Evolutionary conservation across 345 rosid genomes (phyloP), one percentile per base, ranked within the genome.

Genomic region (Boechera divaricarpa): DNA sequence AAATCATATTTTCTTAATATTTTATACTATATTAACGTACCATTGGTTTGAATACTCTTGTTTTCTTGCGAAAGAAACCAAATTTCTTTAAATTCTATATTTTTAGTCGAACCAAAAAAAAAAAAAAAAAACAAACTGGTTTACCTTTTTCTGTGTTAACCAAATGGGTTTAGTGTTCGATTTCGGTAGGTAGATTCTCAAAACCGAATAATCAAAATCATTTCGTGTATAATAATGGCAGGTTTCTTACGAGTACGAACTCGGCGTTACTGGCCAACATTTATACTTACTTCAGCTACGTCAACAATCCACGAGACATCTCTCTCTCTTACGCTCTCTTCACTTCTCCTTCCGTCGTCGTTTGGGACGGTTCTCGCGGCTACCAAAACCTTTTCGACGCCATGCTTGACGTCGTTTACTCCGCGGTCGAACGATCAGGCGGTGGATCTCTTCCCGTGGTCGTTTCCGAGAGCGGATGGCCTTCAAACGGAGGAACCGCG

Each of bases 301-400:
- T 31, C 0, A 76, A 9, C 10, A 65, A 76, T 31, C 73, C 80
- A 11, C 16, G 15, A 0, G 70, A 77, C 4, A 60, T 87, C 11
- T 56, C 61, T 32, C 83, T 85, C 42, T 63, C 84, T 10, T 85
- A 72, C 67, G 91, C 88, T 42, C 69, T 83, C 51, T 81, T 85
- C 73, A 79, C 59, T 0, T 79, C 86, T 44, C 76, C 75, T 0
- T 45, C 73, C 2, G 70, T 75, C 3, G 48, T 84, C 0, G 86
- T 85, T 0, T 29, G 69, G 44, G 87, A 87, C 66, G 73, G 74
- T 0, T 73, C 76, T 33, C 79, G 79, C 6, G 82, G 79, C 33
- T 81, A 76, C 68, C 69, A 67, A 3, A 81, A 81, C 70, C 81
- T 81, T 16, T 81, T 81, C 47, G 83, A 81, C 57, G 82, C 82